phyloP scores from a whole-genome alignment of 2,329 filamentous ascomycete genomes.

The Incumbomyces lentus region DNA sequence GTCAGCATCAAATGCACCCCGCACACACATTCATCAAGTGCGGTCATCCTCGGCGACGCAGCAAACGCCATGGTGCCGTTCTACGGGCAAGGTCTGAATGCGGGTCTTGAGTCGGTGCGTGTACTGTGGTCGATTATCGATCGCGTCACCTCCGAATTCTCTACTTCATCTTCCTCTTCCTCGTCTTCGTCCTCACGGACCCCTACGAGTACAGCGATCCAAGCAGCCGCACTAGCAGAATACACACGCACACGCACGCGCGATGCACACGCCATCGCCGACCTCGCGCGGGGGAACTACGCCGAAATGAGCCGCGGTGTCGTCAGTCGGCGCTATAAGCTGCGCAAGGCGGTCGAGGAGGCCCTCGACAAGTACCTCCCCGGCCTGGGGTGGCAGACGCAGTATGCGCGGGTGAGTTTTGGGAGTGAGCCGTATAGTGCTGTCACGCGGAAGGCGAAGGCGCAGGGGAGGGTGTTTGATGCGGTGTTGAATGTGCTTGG shows the following conservation, averaged over 20 bases:
- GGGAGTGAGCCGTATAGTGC: constrained; percentile 85
- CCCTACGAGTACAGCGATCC: constrained; percentile 20
- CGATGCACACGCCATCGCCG: constrained; percentile 83
- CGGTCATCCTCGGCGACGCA: constrained; percentile 82
- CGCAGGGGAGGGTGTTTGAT: constrained; percentile 5
- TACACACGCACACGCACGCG: constrained; percentile 65
- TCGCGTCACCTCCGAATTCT: constrained; percentile 22
- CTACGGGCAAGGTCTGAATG: constrained; percentile 97
- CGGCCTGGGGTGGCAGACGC: constrained; percentile 73
- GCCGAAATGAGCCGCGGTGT: constrained; percentile 87
- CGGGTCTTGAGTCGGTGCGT: constrained; percentile 85
- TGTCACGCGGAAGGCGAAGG: constrained; percentile 44
- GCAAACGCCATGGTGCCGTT: constrained; percentile 98
- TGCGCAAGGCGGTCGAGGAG: constrained; percentile 83
- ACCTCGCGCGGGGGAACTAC: constrained; percentile 84
- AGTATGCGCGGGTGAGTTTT: constrained; percentile 88
- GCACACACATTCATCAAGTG: constrained; percentile 67
- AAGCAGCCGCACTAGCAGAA: constrained; percentile 47
- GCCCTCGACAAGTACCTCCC: constrained; percentile 66
- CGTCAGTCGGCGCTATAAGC: constrained; percentile 61
- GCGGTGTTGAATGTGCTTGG: neutral
- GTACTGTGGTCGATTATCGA: constrained; percentile 78
- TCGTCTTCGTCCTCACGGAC: too few species aligned
- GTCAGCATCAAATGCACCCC: constrained; percentile 90
- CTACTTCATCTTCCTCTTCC: too few species aligned